Percentiles rank a stretch among this genome's conserved stretches.
Conservation (phyloP, 768 basidiomycete species). For the Mycena olivaceomarginata region DNA sequence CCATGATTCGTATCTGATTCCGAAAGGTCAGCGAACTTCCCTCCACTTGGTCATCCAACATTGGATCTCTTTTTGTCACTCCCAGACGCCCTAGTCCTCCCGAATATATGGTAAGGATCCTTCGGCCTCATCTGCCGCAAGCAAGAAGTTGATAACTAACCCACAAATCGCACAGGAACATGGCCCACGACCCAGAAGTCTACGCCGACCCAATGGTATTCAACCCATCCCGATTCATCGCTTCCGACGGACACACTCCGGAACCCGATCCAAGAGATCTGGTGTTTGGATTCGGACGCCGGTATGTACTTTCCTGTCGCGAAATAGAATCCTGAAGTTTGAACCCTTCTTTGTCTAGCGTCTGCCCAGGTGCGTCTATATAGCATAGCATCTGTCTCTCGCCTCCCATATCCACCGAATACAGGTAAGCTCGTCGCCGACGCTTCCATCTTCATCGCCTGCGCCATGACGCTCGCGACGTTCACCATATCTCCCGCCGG, state of each 20-base stretch:
- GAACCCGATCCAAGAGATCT: constrained; percentile 46
- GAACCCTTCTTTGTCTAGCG: background rate
- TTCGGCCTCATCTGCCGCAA: background rate
- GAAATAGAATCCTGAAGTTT: background rate
- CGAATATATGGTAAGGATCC: constrained; percentile 38
- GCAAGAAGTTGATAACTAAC: background rate
- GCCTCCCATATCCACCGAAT: background rate
- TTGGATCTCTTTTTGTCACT: background rate
- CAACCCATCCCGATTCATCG: constrained; percentile 32
- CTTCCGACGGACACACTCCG: constrained; percentile 12
- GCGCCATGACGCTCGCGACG: constrained; percentile 57
- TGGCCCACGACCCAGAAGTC: constrained; percentile 35
- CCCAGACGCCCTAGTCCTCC: constrained; percentile 28
- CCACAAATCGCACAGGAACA: constrained; percentile 12
- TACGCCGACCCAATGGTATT: constrained; percentile 39
- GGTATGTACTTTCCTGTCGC: constrained; percentile 9
- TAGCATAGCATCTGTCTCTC: background rate
- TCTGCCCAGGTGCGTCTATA: constrained; percentile 35
- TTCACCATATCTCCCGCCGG: constrained; percentile 58
- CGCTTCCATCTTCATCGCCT: constrained; percentile 57
- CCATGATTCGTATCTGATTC: constrained; percentile 50
- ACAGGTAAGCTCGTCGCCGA: constrained; percentile 58
- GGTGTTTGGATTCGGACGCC: constrained; percentile 52
- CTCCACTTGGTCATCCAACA: no score
- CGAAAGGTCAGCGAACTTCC: constrained; percentile 26